Percentiles rank a stretch among this genome's conserved stretches.
These are phyloP conservation scores for Limonium bicolor DNA, from an alignment of 148 eudicot genomes.

Conservation along the genomic window DNA sequence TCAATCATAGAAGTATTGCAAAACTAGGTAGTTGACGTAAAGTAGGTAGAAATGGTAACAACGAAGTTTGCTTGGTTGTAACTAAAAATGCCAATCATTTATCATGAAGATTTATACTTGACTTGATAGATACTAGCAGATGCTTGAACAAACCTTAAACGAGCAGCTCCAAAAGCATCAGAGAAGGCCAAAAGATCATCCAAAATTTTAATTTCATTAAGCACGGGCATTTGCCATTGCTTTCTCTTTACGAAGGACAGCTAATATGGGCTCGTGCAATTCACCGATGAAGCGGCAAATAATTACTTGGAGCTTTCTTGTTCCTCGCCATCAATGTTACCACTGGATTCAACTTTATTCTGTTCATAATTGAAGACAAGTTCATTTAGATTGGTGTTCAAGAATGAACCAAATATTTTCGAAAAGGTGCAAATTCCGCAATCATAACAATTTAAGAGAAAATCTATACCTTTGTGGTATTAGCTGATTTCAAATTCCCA, in stretches of 20 bases:
- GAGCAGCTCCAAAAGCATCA: constrained; percentile 78
- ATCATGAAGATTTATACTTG: no score
- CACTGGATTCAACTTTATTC: constrained; percentile 15
- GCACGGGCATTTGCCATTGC: constrained; percentile 94
- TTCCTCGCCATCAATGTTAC: constrained; percentile 17
- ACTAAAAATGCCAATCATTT: no score
- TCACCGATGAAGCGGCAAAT: constrained; percentile 28
- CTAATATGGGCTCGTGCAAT: constrained; percentile 57
- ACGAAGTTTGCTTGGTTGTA: no score
- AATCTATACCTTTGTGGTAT: constrained; percentile 1
- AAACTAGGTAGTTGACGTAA: no score
- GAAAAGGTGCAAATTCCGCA: no score
- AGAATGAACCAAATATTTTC: background rate
- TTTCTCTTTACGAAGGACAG: constrained; percentile 63
- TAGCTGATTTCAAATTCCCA: constrained; percentile 3
- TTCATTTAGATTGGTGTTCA: background rate
- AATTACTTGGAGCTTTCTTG: constrained; percentile 67
- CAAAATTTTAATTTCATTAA: constrained; percentile 42
- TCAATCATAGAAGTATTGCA: no score
- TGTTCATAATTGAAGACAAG: no score
- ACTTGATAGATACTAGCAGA: background rate
- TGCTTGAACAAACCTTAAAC: constrained; percentile 41
- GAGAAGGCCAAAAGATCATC: constrained; percentile 53
- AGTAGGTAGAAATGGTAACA: no score
- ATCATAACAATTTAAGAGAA: no score